Evolutionary conservation across 257 asterid species (phyloP).

Genomic region (Solanum stenotomum): DNA sequence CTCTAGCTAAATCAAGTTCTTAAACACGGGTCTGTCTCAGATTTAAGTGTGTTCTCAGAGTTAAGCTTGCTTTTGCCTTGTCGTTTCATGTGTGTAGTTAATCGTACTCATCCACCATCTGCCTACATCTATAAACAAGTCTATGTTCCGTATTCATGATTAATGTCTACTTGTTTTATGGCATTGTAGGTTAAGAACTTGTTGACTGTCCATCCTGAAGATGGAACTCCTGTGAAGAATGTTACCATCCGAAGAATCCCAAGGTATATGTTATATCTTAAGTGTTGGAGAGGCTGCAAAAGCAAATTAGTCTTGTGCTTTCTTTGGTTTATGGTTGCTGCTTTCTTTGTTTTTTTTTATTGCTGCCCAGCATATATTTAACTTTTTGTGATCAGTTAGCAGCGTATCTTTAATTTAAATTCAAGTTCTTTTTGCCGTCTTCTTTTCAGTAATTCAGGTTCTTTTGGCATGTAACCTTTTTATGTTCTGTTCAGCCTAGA

Average conservation of each 20-base stretch:
- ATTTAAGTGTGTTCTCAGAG: not conserved
- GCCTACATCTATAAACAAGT: not conserved
- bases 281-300: not conserved
- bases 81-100: not conserved
- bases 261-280: conserved; percentile 25
- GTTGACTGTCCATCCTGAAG: conserved; percentile 75
- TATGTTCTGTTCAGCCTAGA: not conserved
- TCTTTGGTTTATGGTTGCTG: not conserved
- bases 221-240: conserved; percentile 62
- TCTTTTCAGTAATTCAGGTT: not conserved
- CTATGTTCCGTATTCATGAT: not conserved
- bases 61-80: not conserved
- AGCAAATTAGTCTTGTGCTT: not conserved
- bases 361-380: not conserved
- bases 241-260: conserved; percentile 87
- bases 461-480: not conserved
- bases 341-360: not conserved
- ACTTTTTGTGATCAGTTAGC: not conserved
- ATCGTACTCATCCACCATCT: not conserved
- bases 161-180: not conserved
- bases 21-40: not conserved
- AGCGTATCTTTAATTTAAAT: not conserved
- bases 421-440: not conserved
- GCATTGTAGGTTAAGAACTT: conserved; percentile 61
- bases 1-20: not conserved